Evolutionary conservation across 768 basidiomycete species (phyloP).

Genomic region (Podaxis sp.): DNA sequence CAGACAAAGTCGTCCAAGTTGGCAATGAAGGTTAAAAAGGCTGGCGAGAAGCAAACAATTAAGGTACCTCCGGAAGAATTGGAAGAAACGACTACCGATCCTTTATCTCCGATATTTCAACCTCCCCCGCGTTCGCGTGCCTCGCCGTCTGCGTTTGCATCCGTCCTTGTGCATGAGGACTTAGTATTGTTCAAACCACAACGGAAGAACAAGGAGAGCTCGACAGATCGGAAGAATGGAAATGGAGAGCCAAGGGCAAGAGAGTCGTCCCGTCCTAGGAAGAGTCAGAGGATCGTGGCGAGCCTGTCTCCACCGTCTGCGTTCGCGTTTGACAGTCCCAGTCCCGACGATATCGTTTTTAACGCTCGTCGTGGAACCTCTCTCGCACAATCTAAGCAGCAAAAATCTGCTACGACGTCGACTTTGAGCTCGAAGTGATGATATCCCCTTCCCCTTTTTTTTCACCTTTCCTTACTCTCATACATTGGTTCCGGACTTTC

Average conservation of each 20-base stretch:
- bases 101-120: constrained; percentile 56
- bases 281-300: constrained; percentile 27
- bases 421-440: constrained; percentile 18
- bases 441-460: constrained; percentile 19
- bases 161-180: constrained; percentile 60
- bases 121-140: constrained; percentile 60
- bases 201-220: constrained; percentile 23
- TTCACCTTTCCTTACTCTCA: constrained; percentile 20
- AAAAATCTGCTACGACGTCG: constrained; percentile 21
- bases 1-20: constrained; percentile 65
- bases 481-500: constrained; percentile 8
- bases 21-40: constrained; percentile 69
- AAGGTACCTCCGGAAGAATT: constrained; percentile 20
- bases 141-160: constrained; percentile 76
- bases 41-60: constrained; percentile 38
- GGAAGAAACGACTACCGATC: constrained; percentile 37
- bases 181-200: constrained; percentile 36
- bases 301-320: constrained; percentile 30
- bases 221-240: constrained; percentile 31
- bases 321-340: constrained; percentile 79
- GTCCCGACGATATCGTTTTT: constrained; percentile 89
- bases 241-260: constrained; percentile 17
- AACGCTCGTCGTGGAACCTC: constrained; percentile 75
- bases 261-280: not conserved
- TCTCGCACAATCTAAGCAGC: constrained; percentile 17